phyloP scores from a whole-genome alignment of 768 basidiomycete genomes.

The Lyophyllum shimeji region DNA sequence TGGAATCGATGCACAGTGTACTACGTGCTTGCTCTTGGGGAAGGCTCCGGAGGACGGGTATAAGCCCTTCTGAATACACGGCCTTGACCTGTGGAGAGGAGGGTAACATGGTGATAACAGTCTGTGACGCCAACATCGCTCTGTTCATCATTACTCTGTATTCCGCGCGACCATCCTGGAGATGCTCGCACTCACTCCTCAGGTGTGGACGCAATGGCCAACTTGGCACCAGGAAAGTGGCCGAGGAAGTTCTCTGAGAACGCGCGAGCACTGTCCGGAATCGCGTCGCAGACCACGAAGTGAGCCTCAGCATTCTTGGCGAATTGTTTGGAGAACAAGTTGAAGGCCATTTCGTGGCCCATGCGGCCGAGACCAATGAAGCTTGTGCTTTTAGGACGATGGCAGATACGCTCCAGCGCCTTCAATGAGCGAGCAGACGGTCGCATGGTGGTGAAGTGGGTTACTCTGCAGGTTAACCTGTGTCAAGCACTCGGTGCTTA shows the following conservation, averaged over 20 bases:
- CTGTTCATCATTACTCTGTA: constrained; percentile 34
- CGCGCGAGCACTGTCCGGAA: constrained; percentile 52
- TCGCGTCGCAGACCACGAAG: constrained; percentile 80
- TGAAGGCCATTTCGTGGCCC: constrained; percentile 85
- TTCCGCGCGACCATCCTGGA: constrained; percentile 13
- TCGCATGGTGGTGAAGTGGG: constrained; percentile 41
- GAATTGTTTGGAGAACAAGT: constrained; percentile 76
- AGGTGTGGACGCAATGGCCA: constrained; percentile 63
- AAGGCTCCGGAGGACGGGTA: constrained; percentile 59
- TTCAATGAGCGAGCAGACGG: constrained; percentile 46
- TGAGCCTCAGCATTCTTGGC: constrained; percentile 48
- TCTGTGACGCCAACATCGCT: constrained; percentile 60
- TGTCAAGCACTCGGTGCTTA: constrained; percentile 4
- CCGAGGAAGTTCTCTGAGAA: constrained; percentile 58
- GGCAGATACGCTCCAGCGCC: constrained; percentile 29
- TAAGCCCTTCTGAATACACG: constrained; percentile 73
- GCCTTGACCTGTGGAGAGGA: constrained; percentile 84
- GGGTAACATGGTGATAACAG: constrained; percentile 88
- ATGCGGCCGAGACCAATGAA: constrained; percentile 90
- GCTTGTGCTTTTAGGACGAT: constrained; percentile 54
- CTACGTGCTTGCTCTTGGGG: constrained; percentile 31
- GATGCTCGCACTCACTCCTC: constrained; percentile 59
- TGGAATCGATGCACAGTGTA: constrained; percentile 85
- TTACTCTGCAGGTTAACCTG: neutral
- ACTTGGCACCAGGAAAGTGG: constrained; percentile 57